A percentile compares a stretch with the other conserved stretches of the same genome.
Evolutionary conservation across 1,284 basidiomycete genomes (phyloP).

Genomic region (Coniferiporia sulphurascens): DNA sequence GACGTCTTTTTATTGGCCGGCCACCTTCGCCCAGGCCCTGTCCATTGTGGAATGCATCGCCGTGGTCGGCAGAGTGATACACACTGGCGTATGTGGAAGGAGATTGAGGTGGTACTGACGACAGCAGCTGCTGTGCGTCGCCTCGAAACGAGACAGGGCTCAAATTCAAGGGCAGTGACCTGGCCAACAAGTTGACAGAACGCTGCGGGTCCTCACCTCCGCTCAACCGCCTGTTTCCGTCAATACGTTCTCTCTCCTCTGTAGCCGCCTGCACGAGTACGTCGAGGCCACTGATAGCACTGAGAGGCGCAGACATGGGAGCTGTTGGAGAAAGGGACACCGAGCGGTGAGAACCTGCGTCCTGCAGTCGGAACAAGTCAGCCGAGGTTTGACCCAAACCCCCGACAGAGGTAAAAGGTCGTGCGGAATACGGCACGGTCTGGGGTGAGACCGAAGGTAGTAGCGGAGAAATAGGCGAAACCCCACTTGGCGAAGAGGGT

Average conservation of each 20-base stretch:
- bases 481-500: constrained; percentile 24
- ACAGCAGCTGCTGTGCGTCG: constrained; percentile 3
- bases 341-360: constrained; percentile 5
- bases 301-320: constrained; percentile 10
- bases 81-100: neutral
- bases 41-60: neutral
- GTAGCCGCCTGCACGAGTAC: constrained; percentile 53
- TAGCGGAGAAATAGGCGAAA: constrained; percentile 19
- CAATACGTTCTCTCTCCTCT: constrained; percentile 36
- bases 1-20: constrained; percentile 4
- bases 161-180: constrained; percentile 1
- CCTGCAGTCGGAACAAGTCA: constrained; percentile 1
- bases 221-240: constrained; percentile 32
- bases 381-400: neutral
- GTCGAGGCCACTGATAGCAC: constrained; percentile 38
- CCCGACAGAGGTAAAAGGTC: neutral
- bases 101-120: constrained; percentile 5
- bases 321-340: constrained; percentile 18
- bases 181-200: neutral
- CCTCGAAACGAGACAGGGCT: constrained; percentile 4
- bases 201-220: constrained; percentile 24
- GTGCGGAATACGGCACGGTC: neutral
- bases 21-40: neutral
- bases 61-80: neutral
- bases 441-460: constrained; percentile 11